phyloP scores from a whole-genome alignment of 257 asterid genomes.

The Fraxinus cuspidata region DNA sequence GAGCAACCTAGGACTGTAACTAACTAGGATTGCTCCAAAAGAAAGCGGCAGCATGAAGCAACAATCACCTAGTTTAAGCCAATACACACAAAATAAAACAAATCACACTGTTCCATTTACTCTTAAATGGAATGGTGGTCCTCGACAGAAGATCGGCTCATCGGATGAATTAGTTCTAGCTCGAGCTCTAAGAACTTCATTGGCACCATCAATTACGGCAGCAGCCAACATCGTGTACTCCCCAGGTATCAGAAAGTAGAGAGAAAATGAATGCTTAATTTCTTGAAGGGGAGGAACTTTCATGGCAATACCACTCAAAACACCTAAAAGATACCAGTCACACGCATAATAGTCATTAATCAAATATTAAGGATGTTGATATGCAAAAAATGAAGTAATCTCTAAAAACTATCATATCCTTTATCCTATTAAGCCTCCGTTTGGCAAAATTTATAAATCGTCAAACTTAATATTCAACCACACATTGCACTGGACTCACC shows the following conservation, averaged over 20 bases:
- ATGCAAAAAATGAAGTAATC: background rate
- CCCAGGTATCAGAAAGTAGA: conserved; percentile 92
- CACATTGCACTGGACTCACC: no score
- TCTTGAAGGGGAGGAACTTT: conserved; percentile 91
- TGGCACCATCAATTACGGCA: conserved; percentile 88
- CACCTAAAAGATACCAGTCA: conserved; percentile 54
- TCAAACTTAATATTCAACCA: no score
- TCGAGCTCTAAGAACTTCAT: conserved; percentile 87
- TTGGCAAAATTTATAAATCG: no score
- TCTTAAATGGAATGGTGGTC: conserved; percentile 89
- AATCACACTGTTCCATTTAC: conserved; percentile 72
- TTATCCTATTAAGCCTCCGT: background rate
- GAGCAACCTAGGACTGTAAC: background rate
- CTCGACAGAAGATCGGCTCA: conserved; percentile 93
- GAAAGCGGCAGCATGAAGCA: conserved; percentile 5
- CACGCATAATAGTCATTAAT: conserved; percentile 2
- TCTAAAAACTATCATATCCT: background rate
- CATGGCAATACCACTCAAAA: conserved; percentile 66
- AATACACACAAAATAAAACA: conserved; percentile 13
- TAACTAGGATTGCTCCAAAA: background rate
- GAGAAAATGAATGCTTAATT: conserved; percentile 75
- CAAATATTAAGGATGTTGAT: background rate
- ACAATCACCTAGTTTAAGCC: conserved; percentile 2
- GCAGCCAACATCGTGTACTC: conserved; percentile 91
- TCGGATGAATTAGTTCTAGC: conserved; percentile 68